These are phyloP conservation scores for Cymbopogon citratus DNA, from an alignment of 176 grass and related monocot genomes.

Conservation along the genomic window DNA sequence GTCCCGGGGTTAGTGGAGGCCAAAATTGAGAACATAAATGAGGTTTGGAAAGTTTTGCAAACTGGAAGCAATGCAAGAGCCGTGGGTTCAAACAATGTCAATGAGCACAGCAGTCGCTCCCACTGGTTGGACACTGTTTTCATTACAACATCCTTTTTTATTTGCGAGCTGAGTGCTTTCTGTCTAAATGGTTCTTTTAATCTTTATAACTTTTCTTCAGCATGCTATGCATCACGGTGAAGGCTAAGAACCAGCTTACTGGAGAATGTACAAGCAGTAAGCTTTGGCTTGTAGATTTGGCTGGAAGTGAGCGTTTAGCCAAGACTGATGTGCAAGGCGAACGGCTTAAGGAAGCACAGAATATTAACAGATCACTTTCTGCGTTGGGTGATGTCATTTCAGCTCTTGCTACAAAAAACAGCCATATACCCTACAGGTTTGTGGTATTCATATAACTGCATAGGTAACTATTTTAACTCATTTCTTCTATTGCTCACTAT, in stretches of 20 bases:
- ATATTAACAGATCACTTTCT: conserved; percentile 95
- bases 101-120: conserved; percentile 96
- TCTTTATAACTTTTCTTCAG: conserved; percentile 36
- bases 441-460: neutral
- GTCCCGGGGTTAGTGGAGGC: conserved; percentile 88
- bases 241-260: conserved; percentile 66
- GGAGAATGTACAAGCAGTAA: conserved; percentile 93
- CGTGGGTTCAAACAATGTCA: conserved; percentile 96
- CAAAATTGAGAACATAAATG: conserved; percentile 68
- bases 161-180: neutral
- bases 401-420: conserved; percentile 80
- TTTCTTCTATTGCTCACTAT: conserved; percentile 8
- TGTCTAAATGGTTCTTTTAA: conserved; percentile 5
- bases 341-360: conserved; percentile 93
- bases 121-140: conserved; percentile 63
- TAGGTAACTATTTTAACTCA: neutral
- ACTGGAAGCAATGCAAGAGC: conserved; percentile 85
- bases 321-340: conserved; percentile 94
- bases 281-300: conserved; percentile 94
- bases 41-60: conserved; percentile 77
- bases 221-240: conserved; percentile 87
- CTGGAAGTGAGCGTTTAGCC: conserved; percentile 87
- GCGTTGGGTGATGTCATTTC: conserved; percentile 96
- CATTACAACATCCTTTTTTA: neutral
- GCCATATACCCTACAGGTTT: conserved; percentile 93